Base-by-base conservation (phyloP, 805 yeast species). In the Candida mattraensis region DNA sequence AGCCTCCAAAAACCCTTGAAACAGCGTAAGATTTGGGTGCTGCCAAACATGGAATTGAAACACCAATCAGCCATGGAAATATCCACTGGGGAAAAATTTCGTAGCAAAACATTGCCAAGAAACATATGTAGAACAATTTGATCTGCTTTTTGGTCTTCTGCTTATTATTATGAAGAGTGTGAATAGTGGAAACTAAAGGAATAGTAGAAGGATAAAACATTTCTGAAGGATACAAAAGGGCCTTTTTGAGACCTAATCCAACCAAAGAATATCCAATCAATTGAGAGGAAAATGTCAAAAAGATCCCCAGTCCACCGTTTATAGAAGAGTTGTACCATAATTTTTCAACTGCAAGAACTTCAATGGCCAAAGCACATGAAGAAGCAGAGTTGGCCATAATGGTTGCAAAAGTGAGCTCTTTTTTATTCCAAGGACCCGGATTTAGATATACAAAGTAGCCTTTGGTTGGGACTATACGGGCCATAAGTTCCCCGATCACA, bases 341-440 rank as follows among this genome's bases (percentile, higher is more conserved):
- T 39, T 45, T 51, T 39, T 57, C 59, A 13, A 56, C 62, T 23
- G 60, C 60, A 29, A 57, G 36, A 25, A 57, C 61, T 37, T 57
- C 61, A 24, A 58, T 42, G 22, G 54, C 54, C 20, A 47, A 38
- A 17, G 54, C 49, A 43, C 53, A 49, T 44, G 60, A 19, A 39
- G 55, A 26, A 34, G 55, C 60, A 13, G 65, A 50, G 6, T 56
- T 53, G 13, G 62, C 52, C 45, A 50, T 62, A 47, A 61, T 60
- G 16, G 67, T 48, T 7, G 70, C 61, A n/a, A 67, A 51, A 24
- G 54, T 66, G 59, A 67, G 72, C 48, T 69, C 75, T 45, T 69
- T 69, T 37, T 51, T 48, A 40, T 53, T 61, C 64, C 67, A 70
- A 5, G 72, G 72, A 17, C 69, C 70, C 4, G 73, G 74, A 41